These are phyloP conservation scores for Homolaphlyctis polyrhiza DNA, from an alignment of 371 early-diverging fungal genomes.

Conservation along the genomic window DNA sequence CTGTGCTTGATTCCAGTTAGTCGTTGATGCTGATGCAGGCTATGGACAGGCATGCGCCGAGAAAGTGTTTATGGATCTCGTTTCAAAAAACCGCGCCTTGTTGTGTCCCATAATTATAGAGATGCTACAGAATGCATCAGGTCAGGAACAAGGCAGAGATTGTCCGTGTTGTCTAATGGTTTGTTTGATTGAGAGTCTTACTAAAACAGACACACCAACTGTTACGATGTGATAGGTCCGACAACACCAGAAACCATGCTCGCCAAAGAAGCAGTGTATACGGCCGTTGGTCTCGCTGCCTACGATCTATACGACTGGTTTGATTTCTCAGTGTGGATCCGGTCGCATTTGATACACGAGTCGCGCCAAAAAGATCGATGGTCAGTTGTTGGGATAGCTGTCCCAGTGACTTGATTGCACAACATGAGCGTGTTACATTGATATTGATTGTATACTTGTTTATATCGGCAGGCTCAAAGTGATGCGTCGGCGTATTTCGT, in stretches of 20 bases:
- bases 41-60: conserved; percentile 72
- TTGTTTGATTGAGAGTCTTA: background rate
- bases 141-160: conserved; percentile 29
- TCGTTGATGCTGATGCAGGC: background rate
- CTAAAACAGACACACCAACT: background rate
- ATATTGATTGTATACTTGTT: background rate
- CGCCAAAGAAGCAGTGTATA: conserved; percentile 78
- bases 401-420: background rate
- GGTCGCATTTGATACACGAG: conserved; percentile 52
- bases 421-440: background rate
- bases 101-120: conserved; percentile 61
- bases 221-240: background rate
- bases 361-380: conserved; percentile 30
- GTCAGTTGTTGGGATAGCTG: background rate
- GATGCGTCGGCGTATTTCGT: conserved; percentile 70
- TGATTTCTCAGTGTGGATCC: conserved; percentile 77
- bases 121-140: conserved; percentile 55
- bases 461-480: conserved; percentile 52
- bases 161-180: background rate
- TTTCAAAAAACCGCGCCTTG: conserved; percentile 57
- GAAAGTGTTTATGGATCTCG: conserved; percentile 71
- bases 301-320: conserved; percentile 76
- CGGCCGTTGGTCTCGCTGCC: conserved; percentile 75
- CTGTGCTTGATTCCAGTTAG: background rate
- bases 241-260: conserved; percentile 34